Conservation (phyloP, 805 yeast species). For the Candida silvatica region DNA sequence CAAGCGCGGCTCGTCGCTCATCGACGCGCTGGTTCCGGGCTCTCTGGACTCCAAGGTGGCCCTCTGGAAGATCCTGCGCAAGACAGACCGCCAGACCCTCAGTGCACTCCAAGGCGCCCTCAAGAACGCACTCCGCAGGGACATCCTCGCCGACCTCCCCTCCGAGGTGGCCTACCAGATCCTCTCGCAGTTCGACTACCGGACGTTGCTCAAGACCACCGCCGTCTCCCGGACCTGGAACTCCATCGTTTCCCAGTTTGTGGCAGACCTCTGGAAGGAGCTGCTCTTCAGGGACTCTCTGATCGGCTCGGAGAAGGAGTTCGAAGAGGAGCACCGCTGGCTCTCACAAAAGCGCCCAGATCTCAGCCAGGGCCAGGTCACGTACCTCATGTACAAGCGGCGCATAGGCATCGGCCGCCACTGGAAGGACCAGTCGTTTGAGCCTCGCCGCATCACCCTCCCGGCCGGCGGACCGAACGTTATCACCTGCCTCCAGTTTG, state of each 20-base stretch:
- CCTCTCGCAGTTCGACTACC: conserved; percentile 52
- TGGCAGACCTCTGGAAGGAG: conserved; percentile 61
- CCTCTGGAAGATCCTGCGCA: conserved; percentile 47
- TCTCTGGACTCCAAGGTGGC: conserved; percentile 29
- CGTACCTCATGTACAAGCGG: conserved; percentile 44
- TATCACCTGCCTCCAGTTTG: conserved; percentile 93
- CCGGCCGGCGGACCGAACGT: conserved; percentile 69
- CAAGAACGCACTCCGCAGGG: conserved; percentile 55
- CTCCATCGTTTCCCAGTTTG: conserved; percentile 45
- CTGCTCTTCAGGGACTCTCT: conserved; percentile 56
- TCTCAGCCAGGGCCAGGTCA: conserved; percentile 9
- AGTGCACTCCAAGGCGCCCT: conserved; percentile 49
- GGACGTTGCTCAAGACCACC: conserved; percentile 51
- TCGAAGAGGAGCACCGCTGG: conserved; percentile 24
- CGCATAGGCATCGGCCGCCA: conserved; percentile 48
- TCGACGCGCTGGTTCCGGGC: not conserved
- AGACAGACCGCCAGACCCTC: conserved; percentile 50
- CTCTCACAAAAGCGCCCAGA: conserved; percentile 6
- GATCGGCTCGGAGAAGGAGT: conserved; percentile 35
- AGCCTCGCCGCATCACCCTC: conserved; percentile 59
- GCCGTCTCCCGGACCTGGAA: conserved; percentile 68
- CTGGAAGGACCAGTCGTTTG: conserved; percentile 73
- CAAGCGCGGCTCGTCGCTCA: not conserved
- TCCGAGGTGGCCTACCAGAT: conserved; percentile 63
- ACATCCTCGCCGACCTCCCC: conserved; percentile 64